These are phyloP conservation scores for Alternaria incomplexa DNA, from an alignment of 2,329 filamentous ascomycete genomes.

Conservation along the genomic window DNA sequence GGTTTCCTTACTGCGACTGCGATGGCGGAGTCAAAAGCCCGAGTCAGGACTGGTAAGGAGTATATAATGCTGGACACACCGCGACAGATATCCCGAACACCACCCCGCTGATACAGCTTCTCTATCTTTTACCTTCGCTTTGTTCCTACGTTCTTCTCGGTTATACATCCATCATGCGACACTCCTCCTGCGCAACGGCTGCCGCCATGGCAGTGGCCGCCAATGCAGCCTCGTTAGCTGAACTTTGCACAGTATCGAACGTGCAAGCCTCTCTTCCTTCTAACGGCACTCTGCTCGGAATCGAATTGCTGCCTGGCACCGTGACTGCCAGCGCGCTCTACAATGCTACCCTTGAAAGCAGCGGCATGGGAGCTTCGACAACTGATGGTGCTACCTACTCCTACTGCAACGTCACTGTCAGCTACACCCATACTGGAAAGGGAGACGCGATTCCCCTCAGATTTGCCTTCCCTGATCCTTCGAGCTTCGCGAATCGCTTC, in stretches of 20 bases:
- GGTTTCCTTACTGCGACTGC: neutral
- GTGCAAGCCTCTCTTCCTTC: conserved; percentile 24
- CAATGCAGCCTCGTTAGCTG: conserved; percentile 1
- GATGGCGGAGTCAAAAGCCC: neutral
- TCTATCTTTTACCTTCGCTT: neutral
- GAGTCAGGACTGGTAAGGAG: neutral
- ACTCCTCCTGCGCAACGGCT: conserved; percentile 3
- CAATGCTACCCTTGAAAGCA: conserved; percentile 40
- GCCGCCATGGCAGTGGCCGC: conserved; percentile 6
- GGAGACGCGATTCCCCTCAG: conserved; percentile 22
- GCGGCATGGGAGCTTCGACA: neutral
- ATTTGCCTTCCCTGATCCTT: conserved; percentile 54
- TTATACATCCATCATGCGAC: conserved; percentile 7
- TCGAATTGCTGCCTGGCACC: conserved; percentile 50
- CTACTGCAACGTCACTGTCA: conserved; percentile 58
- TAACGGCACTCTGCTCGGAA: conserved; percentile 24
- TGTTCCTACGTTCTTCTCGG: neutral
- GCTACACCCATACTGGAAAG: conserved; percentile 53
- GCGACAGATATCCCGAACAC: neutral
- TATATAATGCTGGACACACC: neutral
- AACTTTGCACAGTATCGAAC: conserved; percentile 22
- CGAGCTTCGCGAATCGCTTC: conserved; percentile 55
- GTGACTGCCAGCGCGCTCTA: conserved; percentile 46
- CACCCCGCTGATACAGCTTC: neutral
- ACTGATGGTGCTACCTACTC: conserved; percentile 14